A percentile compares a stretch with the other conserved stretches of the same genome.
Evolutionary conservation across 371 early-diverging fungal species (phyloP).

Genomic region (Syncephalastrum monosporum): DNA sequence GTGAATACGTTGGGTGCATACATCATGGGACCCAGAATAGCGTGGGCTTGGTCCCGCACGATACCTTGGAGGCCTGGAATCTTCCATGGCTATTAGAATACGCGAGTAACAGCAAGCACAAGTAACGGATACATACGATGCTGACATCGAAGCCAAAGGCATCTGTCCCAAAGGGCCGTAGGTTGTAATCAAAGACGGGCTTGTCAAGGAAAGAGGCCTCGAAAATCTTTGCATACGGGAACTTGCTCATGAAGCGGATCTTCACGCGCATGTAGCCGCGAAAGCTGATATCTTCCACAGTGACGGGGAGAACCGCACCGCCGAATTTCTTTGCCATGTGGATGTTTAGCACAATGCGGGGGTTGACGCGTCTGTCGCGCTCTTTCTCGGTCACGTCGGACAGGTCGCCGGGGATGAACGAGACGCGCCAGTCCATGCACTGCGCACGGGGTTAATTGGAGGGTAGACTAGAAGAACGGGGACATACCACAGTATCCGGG

Average conservation of each 20-base stretch:
- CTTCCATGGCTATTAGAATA: background rate
- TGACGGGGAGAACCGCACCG: constrained; percentile 90
- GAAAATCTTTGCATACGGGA: constrained; percentile 86
- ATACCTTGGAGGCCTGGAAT: constrained; percentile 76
- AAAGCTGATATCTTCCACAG: constrained; percentile 92
- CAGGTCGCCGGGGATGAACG: constrained; percentile 83
- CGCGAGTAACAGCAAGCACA: background rate
- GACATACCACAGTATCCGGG: constrained; percentile 76
- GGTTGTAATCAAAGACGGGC: constrained; percentile 90
- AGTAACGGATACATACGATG: constrained; percentile 40
- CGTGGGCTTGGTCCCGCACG: constrained; percentile 77
- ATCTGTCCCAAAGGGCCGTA: constrained; percentile 91
- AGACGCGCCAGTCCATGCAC: constrained; percentile 93
- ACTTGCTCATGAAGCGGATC: constrained; percentile 78
- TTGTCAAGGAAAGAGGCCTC: constrained; percentile 87
- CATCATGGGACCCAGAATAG: constrained; percentile 78
- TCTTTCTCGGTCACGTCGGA: constrained; percentile 63
- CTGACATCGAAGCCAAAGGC: constrained; percentile 84
- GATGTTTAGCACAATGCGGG: constrained; percentile 92
- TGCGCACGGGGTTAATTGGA: constrained; percentile 12
- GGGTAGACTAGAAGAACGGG: background rate
- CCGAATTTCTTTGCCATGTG: constrained; percentile 86
- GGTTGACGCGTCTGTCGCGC: constrained; percentile 70
- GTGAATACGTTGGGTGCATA: constrained; percentile 83
- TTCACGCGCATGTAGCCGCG: constrained; percentile 79